Base-by-base conservation (phyloP, 2,329 filamentous ascomycete species). In the Basipetospora sp. region DNA sequence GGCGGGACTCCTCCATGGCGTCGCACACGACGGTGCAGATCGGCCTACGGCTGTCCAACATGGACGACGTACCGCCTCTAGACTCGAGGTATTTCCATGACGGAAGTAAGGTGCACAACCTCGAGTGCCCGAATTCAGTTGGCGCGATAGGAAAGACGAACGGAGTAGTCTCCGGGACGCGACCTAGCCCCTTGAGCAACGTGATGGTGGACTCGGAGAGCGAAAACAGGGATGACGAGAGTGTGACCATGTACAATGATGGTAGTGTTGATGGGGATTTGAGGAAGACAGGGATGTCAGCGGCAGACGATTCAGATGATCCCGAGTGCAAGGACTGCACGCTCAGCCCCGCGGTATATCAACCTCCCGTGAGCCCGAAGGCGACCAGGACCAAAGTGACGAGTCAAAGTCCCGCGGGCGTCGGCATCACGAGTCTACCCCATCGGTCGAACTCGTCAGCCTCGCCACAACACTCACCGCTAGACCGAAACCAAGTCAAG, bases 1-100 rank as follows among this genome's bases (percentile, higher is more conserved):
- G 61, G 14, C 65, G 76, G 31, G 64, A 73, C 41, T 75, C 74
- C 4, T 83, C 77, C 1, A 62, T 74, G 30, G 64, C 63, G 13
- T 81, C 77, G 31, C 71, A 71, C 8, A 76, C 76, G 17, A 82
- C 77, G 1, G 77, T 83, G 9, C 77, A 81, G 49, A 82, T 83
- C 36, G 78, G 77, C 2, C 61, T 83, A 13, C 69, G 78, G 9
- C 62, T 83, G 39, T 82, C 77, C 18, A 73, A 66, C 38, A 64
- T 69, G 22, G 58, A 65, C 11, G 67, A 72, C 44, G 63, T 71
- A 43, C 54, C 58, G 1, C 57, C 56, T 13, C 48, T 57, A 14
- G 47, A 54, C 29, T 52, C 37, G 43, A 54, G 41, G 35, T 52
- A 46, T 42, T 53, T 47, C 31, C 49, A 42, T 35, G 47, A 59